A percentile compares a stretch with the other conserved stretches of the same genome.
These are phyloP conservation scores for Hyaloscypha finlandica DNA, from an alignment of 495 filamentous ascomycete species.

Conservation along the genomic window DNA sequence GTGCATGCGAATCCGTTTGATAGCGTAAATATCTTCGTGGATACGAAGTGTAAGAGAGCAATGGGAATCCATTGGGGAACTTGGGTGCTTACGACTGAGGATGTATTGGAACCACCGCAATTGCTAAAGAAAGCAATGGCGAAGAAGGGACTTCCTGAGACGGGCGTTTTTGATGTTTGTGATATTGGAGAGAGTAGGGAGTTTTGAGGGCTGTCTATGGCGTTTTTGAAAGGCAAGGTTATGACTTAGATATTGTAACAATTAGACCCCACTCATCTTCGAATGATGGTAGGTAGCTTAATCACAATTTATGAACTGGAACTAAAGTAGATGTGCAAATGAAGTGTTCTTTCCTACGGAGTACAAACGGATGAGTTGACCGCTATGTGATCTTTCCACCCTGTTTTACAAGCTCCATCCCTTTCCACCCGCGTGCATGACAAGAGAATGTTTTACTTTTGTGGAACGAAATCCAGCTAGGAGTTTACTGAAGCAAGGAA, in stretches of 20 bases:
- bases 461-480: background rate
- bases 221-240: background rate
- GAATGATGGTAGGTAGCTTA: background rate
- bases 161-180: conserved; percentile 83
- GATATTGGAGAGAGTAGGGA: conserved; percentile 86
- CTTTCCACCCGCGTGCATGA: background rate
- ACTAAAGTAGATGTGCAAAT: background rate
- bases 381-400: conserved; percentile 4
- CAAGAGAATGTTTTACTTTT: conserved; percentile 4
- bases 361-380: conserved; percentile 12
- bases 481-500: background rate
- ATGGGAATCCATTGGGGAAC: conserved; percentile 95
- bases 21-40: conserved; percentile 84
- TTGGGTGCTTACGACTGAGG: conserved; percentile 87
- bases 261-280: background rate
- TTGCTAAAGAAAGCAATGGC: conserved; percentile 76
- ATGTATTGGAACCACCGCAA: conserved; percentile 79
- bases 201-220: conserved; percentile 45
- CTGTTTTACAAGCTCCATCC: conserved; percentile 8
- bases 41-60: conserved; percentile 80
- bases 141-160: conserved; percentile 66
- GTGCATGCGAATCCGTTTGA: conserved; percentile 92
- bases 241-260: background rate
- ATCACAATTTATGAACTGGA: background rate
- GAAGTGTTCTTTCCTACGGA: conserved; percentile 20